Base-by-base conservation (phyloP, 345 rosid species). In the Hevea brasiliensis region DNA sequence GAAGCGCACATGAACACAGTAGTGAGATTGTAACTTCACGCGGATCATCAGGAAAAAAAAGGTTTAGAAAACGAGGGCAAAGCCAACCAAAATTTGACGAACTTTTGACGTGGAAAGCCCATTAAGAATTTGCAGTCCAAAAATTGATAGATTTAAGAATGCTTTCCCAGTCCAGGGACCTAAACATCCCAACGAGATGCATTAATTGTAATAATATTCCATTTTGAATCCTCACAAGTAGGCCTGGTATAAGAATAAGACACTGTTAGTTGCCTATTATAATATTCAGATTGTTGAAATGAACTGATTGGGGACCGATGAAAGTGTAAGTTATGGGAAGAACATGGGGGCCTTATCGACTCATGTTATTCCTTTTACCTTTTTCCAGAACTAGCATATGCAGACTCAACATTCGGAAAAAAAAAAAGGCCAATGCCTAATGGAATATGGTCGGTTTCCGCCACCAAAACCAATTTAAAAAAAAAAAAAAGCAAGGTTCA, bases 261-360 rank as follows among this genome's bases (percentile, higher is more conserved):
- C 1, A 9, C 44, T 8, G 2, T 15, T 18, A n/a, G 41, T 1
- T 13, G 60, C 17, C 24, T 7, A 56, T 62, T 67, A 50, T 35
- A 23, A 61, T 58, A 53, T 51, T 65, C 27, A 65, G 9, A 65
- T 11, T 65, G 68, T 11, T 23, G 55, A 65, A 9, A 47, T 24
- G 4, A 10, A 20, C 27, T 50, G 58, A 70, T n/a, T 58, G 82
- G 87, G 79, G 73, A 75, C 81, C 76, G 70, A 64, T 50, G 77
- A 76, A 80, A 83, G 83, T 80, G 82, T 69, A 81, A 71, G 84
- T 83, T 77, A 76, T 85, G 89, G 85, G 85, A 83, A 65, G 85
- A 83, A 80, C 82, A 81, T 83, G 89, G 89, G 78, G 67, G 64
- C 71, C 71, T 77, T 72, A 63, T 77, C 51, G 67, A 61, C 82